Evolutionary conservation across 352 stramenopile species (phyloP).

Genomic region (Pythium monospermum): DNA sequence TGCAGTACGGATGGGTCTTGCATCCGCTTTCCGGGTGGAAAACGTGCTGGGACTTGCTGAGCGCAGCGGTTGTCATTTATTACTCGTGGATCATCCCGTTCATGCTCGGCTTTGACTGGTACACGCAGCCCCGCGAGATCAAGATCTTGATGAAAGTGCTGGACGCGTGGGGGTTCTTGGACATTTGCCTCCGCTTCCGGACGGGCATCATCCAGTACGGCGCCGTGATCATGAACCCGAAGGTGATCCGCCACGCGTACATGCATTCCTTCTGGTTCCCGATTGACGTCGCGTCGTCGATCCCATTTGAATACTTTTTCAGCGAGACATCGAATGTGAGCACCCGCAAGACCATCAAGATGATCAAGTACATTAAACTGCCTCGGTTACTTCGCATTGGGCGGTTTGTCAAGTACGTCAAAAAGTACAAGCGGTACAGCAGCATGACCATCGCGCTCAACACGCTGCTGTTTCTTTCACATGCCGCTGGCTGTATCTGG

Average conservation of each 20-base stretch:
- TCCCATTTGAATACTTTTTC: slow-evolving; percentile 57
- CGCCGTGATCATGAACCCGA: slow-evolving; percentile 49
- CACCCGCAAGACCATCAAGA: slow-evolving; percentile 67
- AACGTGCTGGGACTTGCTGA: slow-evolving; percentile 51
- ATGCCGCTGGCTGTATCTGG: slow-evolving; percentile 55
- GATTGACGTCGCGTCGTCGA: slow-evolving; percentile 49
- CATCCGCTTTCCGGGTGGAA: slow-evolving; percentile 50
- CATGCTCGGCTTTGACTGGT: slow-evolving; percentile 71
- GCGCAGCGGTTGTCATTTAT: slow-evolving; percentile 49
- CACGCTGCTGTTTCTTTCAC: slow-evolving; percentile 40
- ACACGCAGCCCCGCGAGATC: slow-evolving; percentile 17
- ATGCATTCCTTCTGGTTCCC: slow-evolving; percentile 55
- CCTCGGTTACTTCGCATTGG: slow-evolving; percentile 50
- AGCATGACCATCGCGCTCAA: slow-evolving; percentile 49
- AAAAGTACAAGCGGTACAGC: slow-evolving; percentile 58
- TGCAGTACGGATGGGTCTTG: slow-evolving; percentile 42
- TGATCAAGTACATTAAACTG: slow-evolving; percentile 73
- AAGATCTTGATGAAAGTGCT: slow-evolving; percentile 40
- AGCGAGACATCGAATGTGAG: slow-evolving; percentile 28
- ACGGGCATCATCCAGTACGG: slow-evolving; percentile 58
- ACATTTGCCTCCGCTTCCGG: slow-evolving; percentile 51
- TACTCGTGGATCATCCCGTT: slow-evolving; percentile 74
- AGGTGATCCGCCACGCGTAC: slow-evolving; percentile 38
- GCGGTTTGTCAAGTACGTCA: slow-evolving; percentile 51
- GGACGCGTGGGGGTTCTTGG: slow-evolving; percentile 42